phyloP scores from a whole-genome alignment of 2,329 filamentous ascomycete genomes.

The Xylaria arbuscula region DNA sequence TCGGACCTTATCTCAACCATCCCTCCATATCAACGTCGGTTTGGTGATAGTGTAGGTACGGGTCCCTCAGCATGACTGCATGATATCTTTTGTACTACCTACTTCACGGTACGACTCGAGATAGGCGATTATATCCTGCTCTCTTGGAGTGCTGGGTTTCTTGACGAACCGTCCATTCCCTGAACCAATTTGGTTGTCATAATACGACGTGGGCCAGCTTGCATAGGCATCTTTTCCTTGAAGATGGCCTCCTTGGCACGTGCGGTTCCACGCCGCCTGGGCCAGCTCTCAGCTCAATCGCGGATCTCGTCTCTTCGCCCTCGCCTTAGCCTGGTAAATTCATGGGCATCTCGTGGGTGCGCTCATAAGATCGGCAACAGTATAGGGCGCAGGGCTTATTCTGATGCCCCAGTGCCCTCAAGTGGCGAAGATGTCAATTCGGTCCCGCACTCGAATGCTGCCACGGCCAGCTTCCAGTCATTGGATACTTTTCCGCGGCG shows the following conservation, averaged over 20 bases:
- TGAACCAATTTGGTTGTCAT: slow-evolving; percentile 7
- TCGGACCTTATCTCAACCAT: not conserved
- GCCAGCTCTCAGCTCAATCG: slow-evolving; percentile 46
- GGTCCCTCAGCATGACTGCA: slow-evolving; percentile 32
- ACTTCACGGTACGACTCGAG: slow-evolving; percentile 8
- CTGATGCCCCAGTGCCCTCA: slow-evolving; percentile 28
- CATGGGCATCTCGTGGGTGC: slow-evolving; percentile 43
- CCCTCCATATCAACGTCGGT: not conserved
- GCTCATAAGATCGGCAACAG: slow-evolving; percentile 32
- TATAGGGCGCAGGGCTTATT: slow-evolving; percentile 37
- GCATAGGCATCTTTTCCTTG: slow-evolving; percentile 2
- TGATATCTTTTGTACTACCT: slow-evolving; percentile 11
- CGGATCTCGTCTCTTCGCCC: slow-evolving; percentile 40
- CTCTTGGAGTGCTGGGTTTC: not conserved
- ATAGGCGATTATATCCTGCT: slow-evolving; percentile 3
- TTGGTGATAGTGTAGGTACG: not conserved
- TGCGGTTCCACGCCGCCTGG: slow-evolving; percentile 45
- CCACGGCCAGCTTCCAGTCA: slow-evolving; percentile 43
- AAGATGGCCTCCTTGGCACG: slow-evolving; percentile 47
- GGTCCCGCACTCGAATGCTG: slow-evolving; percentile 39
- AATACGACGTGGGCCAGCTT: slow-evolving; percentile 14
- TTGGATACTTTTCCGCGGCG: slow-evolving; percentile 79
- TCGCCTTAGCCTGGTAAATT: slow-evolving; percentile 34
- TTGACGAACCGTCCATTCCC: slow-evolving; percentile 2
- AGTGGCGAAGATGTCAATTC: slow-evolving; percentile 37